A percentile compares a stretch with the other conserved stretches of the same genome.
Evolutionary conservation across 306 rosid genomes (phyloP).

Genomic region (Hippophae rhamnoides): DNA sequence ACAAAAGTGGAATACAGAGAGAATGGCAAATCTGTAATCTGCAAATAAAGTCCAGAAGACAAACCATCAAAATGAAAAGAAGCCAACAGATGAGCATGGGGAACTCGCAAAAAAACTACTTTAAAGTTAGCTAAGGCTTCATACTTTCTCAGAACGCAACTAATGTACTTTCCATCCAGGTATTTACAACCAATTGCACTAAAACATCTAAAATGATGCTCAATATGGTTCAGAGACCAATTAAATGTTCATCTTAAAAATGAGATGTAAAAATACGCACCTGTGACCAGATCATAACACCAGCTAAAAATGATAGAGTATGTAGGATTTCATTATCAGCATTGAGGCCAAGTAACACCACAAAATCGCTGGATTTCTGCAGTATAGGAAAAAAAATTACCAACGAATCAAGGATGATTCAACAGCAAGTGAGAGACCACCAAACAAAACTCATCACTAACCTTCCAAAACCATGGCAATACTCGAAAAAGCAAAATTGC

Average conservation of each 20-base stretch:
- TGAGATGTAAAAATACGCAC: slow-evolving; percentile 29
- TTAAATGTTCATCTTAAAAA: not conserved
- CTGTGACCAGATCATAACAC: slow-evolving; percentile 89
- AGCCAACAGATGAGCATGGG: not conserved
- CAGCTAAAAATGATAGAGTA: slow-evolving; percentile 74
- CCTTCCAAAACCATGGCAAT: slow-evolving; percentile 99
- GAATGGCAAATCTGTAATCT: slow-evolving; percentile 89
- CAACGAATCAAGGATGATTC: slow-evolving; percentile 6
- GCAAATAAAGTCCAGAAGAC: slow-evolving; percentile 33
- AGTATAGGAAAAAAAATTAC: slow-evolving; percentile 13
- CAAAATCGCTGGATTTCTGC: slow-evolving; percentile 80
- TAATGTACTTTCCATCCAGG: no score
- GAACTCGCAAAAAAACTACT: not conserved
- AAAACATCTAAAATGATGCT: no score
- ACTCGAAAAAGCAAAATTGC: slow-evolving; percentile 64
- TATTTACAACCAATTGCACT: no score
- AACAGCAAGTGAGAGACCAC: slow-evolving; percentile 9
- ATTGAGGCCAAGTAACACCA: slow-evolving; percentile 51
- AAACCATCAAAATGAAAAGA: slow-evolving; percentile 5
- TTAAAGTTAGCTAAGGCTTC: no score
- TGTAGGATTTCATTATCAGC: slow-evolving; percentile 87
- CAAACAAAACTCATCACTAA: slow-evolving; percentile 27
- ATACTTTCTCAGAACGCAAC: no score
- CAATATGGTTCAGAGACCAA: no score
- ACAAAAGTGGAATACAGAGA: slow-evolving; percentile 93